Evolutionary conservation across 345 rosid species (phyloP), one percentile per base, ranked within the genome.

Genomic region (Citrus sinensis): DNA sequence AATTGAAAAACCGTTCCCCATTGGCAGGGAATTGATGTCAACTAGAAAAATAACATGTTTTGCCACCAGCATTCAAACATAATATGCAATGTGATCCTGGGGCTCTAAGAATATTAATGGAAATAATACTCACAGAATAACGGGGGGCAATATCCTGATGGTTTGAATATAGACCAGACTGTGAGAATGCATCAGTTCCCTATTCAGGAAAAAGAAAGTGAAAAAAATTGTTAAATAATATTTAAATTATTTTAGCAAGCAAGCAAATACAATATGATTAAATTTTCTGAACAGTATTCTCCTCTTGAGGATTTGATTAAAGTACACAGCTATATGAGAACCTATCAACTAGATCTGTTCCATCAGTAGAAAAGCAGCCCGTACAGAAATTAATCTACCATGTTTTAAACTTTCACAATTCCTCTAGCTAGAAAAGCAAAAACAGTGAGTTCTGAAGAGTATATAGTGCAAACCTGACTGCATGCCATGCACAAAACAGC

Each of bases 81-180:
- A 10, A 11, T 42, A 35, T 20, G 35, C 54, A 79, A 59, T 62
- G 24, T 46, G 56, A 65, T 58, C 25, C 25, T 62, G 70, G 58
- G 77, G 59, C 32, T 62, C 67, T 6, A 35, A n/a, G 40, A 71
- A 54, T 6, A 46, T 9, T 32, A 39, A 46, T 30, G 63, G 61
- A 65, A 81, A 5, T 20, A 75, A 54, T 64, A 85, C 95, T 90
- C 81, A 95, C 98, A 22, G 99, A 89, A 88, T 95, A 95, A 73
- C 98, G 89, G 51, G 98, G 99, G 71, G 93, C 99, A 76, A 93
- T 93, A 74, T 95, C 98, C 85, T 95, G 99, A 88, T 95, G 98
- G 75, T 93, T 95, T 22, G 98, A 95, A 79, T 95, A 95, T 5
- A 95, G 78, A 76, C 98, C 98, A 73, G 99, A 95, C 78, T 93